Percentiles rank a stretch among this genome's conserved stretches.
These are phyloP conservation scores for Glycine tomentella DNA, from an alignment of 306 rosid genomes.

Conservation along the genomic window DNA sequence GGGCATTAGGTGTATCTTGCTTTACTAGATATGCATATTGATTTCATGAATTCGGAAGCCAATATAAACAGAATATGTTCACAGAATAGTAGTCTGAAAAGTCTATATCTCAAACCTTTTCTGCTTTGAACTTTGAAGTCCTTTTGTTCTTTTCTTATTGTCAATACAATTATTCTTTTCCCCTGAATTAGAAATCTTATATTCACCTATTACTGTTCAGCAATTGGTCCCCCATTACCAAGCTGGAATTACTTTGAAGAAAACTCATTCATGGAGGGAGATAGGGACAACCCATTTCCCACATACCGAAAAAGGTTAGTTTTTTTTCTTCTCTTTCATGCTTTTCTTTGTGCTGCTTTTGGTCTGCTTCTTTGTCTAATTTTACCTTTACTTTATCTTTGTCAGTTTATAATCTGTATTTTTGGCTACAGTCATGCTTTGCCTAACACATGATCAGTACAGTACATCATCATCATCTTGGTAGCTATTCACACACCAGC, in stretches of 20 bases:
- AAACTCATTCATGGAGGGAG: conserved; percentile 60
- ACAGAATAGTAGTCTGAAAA: conserved; percentile 46
- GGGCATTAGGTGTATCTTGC: conserved; percentile 43
- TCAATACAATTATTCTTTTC: conserved; percentile 31
- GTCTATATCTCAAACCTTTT: conserved; percentile 45
- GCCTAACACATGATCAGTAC: conserved; percentile 55
- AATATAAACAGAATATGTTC: conserved; percentile 50
- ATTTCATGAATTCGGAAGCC: conserved; percentile 44
- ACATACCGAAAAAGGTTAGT: conserved; percentile 87
- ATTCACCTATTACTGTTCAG: conserved; percentile 55
- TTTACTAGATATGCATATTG: conserved; percentile 40
- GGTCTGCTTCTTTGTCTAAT: conserved; percentile 67
- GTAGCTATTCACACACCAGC: conserved; percentile 53
- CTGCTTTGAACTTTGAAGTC: conserved; percentile 52
- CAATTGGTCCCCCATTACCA: conserved; percentile 79
- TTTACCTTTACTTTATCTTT: conserved; percentile 56
- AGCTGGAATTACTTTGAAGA: conserved; percentile 71
- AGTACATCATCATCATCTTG: conserved; percentile 66
- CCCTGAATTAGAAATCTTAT: conserved; percentile 53
- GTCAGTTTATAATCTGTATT: conserved; percentile 67
- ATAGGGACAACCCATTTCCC: conserved; percentile 87
- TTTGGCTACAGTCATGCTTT: conserved; percentile 59
- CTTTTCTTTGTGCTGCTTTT: conserved; percentile 71
- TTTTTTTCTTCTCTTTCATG: conserved; percentile 57
- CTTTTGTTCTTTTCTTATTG: conserved; percentile 49